Percentiles rank a stretch among this genome's conserved stretches.
Conservation (phyloP, 345 rosid species). For the Populus pruinosa region DNA sequence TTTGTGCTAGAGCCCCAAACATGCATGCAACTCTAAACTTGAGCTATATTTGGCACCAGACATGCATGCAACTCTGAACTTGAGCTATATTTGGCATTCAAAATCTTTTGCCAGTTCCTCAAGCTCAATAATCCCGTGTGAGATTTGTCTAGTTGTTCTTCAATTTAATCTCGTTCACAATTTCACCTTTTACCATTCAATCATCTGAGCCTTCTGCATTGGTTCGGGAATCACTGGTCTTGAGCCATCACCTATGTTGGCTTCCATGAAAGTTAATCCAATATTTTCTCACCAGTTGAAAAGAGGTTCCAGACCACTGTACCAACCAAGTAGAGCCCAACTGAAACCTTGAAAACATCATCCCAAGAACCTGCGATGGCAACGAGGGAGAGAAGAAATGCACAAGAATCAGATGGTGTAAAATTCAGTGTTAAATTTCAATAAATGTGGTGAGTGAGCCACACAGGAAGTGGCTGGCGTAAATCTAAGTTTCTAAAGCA, state of each 20-base stretch:
- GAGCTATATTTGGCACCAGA: slow-evolving; percentile 6
- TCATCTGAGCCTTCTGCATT: background rate
- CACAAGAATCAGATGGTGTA: background rate
- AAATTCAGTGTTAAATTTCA: background rate
- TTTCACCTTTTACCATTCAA: slow-evolving; percentile 6
- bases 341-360: slow-evolving; percentile 82
- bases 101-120: slow-evolving; percentile 14
- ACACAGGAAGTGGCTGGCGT: background rate
- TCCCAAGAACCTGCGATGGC: slow-evolving; percentile 82
- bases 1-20: background rate
- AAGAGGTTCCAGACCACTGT: slow-evolving; percentile 82
- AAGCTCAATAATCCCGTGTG: slow-evolving; percentile 1
- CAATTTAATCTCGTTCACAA: background rate
- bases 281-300: slow-evolving; percentile 84
- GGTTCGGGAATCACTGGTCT: slow-evolving; percentile 13
- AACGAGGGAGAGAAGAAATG: background rate
- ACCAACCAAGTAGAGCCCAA: slow-evolving; percentile 81
- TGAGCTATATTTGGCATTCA: slow-evolving; percentile 8
- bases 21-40: background rate
- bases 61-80: background rate
- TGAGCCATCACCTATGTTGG: slow-evolving; percentile 4
- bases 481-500: background rate
- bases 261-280: slow-evolving; percentile 43
- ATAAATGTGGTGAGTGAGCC: background rate
- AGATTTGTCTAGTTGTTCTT: background rate